These are phyloP conservation scores for Aspergillus coremiiformis DNA, from an alignment of 495 filamentous ascomycete genomes.

Conservation along the genomic window DNA sequence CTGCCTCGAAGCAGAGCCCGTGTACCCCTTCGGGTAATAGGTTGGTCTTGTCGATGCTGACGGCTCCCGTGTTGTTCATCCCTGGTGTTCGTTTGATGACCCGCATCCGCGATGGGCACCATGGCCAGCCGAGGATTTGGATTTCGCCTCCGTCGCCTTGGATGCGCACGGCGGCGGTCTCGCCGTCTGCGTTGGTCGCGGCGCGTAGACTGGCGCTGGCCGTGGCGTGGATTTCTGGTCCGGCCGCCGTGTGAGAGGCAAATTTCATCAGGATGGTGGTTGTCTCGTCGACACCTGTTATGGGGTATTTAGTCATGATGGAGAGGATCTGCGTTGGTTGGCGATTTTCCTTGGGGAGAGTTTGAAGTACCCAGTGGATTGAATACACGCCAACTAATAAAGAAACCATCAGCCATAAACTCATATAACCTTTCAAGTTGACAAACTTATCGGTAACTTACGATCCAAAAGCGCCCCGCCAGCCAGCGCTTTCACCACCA, in stretches of 20 bases:
- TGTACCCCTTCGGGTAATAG: conserved; percentile 52
- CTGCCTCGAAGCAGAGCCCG: conserved; percentile 80
- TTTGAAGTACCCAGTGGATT: conserved; percentile 73
- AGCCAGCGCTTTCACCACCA: conserved; percentile 65
- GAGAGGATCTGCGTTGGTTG: conserved; percentile 39
- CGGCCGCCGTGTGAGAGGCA: conserved; percentile 36
- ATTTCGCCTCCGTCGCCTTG: conserved; percentile 72
- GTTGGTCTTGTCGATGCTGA: conserved; percentile 44
- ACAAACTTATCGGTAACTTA: conserved; percentile 3
- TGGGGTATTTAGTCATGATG: conserved; percentile 54
- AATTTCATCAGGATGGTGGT: conserved; percentile 63
- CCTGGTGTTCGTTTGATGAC: conserved; percentile 27
- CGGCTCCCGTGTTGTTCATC: conserved; percentile 23
- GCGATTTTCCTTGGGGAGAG: conserved; percentile 38
- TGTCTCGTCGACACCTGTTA: conserved; percentile 62
- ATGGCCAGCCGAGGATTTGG: conserved; percentile 59
- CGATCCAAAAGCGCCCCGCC: conserved; percentile 67
- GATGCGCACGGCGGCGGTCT: conserved; percentile 55
- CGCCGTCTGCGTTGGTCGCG: conserved; percentile 48
- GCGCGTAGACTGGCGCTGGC: conserved; percentile 57
- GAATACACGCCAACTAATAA: conserved; percentile 61
- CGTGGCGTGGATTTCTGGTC: conserved; percentile 48
- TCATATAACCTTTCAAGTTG: background rate
- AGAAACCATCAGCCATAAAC: too few species aligned
- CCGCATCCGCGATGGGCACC: conserved; percentile 52